Conservation (phyloP, 2,329 filamentous ascomycete species). For the Rhinocladiella mackenziei region DNA sequence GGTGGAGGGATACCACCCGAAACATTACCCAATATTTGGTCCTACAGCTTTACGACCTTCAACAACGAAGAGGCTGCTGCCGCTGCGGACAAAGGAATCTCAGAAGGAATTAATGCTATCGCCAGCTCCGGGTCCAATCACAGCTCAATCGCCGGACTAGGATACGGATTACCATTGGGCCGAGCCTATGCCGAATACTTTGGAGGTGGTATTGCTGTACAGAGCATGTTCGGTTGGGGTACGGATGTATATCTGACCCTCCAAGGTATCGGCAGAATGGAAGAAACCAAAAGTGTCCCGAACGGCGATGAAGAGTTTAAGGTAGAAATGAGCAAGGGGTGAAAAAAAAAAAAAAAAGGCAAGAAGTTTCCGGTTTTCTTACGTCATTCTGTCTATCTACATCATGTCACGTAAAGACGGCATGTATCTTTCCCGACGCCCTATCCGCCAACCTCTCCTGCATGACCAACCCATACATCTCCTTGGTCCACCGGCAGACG, state of each 20-base stretch:
- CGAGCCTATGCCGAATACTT: constrained; percentile 97
- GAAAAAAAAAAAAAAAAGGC: neutral
- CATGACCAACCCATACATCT: constrained; percentile 55
- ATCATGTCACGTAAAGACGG: constrained; percentile 34
- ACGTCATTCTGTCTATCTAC: neutral
- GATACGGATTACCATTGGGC: constrained; percentile 86
- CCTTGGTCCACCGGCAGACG: constrained; percentile 52
- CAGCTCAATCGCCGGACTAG: constrained; percentile 85
- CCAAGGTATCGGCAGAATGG: constrained; percentile 54
- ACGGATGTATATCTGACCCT: constrained; percentile 64
- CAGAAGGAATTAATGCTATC: constrained; percentile 69
- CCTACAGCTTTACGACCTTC: constrained; percentile 96
- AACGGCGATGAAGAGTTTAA: constrained; percentile 18
- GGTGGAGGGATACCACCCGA: constrained; percentile 87
- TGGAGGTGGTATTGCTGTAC: constrained; percentile 89
- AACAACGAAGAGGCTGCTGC: constrained; percentile 58
- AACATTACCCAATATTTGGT: constrained; percentile 84
- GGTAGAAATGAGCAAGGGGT: neutral
- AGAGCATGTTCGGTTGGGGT: constrained; percentile 93
- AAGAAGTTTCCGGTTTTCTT: too few species aligned
- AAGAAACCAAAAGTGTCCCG: constrained; percentile 15
- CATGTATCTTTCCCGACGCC: constrained; percentile 41
- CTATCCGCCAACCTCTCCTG: constrained; percentile 46
- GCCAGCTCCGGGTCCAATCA: constrained; percentile 66
- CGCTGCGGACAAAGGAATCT: constrained; percentile 45